Percentiles rank a stretch among this genome's conserved stretches.
These are phyloP conservation scores for Vanrija sp. DNA, from an alignment of 1,284 basidiomycete genomes.

Conservation along the genomic window DNA sequence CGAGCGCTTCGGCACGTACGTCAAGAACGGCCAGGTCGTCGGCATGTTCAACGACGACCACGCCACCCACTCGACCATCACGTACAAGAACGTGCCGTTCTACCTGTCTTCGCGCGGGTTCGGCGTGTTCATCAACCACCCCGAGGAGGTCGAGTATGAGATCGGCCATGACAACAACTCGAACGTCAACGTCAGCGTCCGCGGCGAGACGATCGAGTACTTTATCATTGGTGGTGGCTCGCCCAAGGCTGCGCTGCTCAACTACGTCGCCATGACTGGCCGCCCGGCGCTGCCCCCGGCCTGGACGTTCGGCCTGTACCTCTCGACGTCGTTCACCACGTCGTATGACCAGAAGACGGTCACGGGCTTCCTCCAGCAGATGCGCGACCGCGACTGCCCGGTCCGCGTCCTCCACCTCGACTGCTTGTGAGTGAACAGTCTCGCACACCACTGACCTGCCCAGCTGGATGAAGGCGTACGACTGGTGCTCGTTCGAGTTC, in stretches of 20 bases:
- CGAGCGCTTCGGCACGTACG: slow-evolving; percentile 63
- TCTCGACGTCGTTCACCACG: slow-evolving; percentile 71
- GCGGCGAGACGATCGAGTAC: slow-evolving; percentile 59
- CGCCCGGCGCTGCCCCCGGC: slow-evolving; percentile 58
- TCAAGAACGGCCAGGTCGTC: slow-evolving; percentile 66
- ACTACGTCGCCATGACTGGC: slow-evolving; percentile 27
- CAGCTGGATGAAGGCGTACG: slow-evolving; percentile 69
- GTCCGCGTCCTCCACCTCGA: slow-evolving; percentile 76
- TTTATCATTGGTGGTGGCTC: slow-evolving; percentile 57
- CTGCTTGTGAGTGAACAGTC: slow-evolving; percentile 68
- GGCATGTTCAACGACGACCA: slow-evolving; percentile 63
- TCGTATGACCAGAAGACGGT: slow-evolving; percentile 64
- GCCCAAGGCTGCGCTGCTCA: slow-evolving; percentile 33
- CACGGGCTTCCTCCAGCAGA: slow-evolving; percentile 63
- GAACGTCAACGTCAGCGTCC: slow-evolving; percentile 64
- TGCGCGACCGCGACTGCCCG: slow-evolving; percentile 62
- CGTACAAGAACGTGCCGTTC: slow-evolving; percentile 55
- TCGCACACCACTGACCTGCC: too few relatives aligned
- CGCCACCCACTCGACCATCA: slow-evolving; percentile 60
- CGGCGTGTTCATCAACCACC: slow-evolving; percentile 55
- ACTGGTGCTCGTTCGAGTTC: slow-evolving; percentile 74
- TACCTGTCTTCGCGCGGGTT: slow-evolving; percentile 57
- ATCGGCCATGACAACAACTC: slow-evolving; percentile 66
- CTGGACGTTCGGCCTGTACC: slow-evolving; percentile 72
- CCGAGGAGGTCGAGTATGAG: too few relatives aligned